Conservation (phyloP, 768 basidiomycete genomes). For the Agrocybe pediades region DNA sequence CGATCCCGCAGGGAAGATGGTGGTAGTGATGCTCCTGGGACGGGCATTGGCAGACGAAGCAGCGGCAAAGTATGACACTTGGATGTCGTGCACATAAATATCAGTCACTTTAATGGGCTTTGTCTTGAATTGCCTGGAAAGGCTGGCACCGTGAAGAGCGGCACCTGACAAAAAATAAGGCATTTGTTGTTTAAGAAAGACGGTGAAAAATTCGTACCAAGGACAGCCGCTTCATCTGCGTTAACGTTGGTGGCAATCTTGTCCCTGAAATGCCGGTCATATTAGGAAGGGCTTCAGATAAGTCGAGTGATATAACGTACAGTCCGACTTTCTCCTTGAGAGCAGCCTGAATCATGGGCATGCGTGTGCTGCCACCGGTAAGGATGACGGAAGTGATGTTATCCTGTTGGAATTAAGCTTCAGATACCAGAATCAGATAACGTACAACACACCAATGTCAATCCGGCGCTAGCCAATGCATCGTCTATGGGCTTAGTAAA, state of each 20-base stretch:
- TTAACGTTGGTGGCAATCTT: slow-evolving; percentile 96
- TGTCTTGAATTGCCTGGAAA: slow-evolving; percentile 91
- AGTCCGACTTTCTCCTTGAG: slow-evolving; percentile 79
- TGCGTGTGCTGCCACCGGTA: slow-evolving; percentile 88
- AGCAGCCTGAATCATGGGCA: slow-evolving; percentile 89
- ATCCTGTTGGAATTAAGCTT: slow-evolving; percentile 42
- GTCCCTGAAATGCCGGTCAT: no score
- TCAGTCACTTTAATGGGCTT: slow-evolving; percentile 90
- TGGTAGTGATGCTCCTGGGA: slow-evolving; percentile 71
- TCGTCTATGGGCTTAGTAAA: slow-evolving; percentile 77
- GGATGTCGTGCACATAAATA: slow-evolving; percentile 70
- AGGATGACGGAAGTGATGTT: slow-evolving; percentile 88
- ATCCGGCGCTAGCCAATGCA: slow-evolving; percentile 65
- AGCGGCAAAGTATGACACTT: slow-evolving; percentile 76
- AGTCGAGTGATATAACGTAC: slow-evolving; percentile 50
- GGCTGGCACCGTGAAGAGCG: slow-evolving; percentile 86
- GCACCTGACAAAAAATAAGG: slow-evolving; percentile 36
- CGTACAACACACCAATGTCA: slow-evolving; percentile 64
- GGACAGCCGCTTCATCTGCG: slow-evolving; percentile 93
- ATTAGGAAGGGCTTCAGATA: no score
- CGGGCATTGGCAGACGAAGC: slow-evolving; percentile 46
- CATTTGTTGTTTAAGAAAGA: neutral
- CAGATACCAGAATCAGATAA: neutral
- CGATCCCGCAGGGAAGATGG: slow-evolving; percentile 77
- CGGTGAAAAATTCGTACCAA: slow-evolving; percentile 39